Evolutionary conservation across 1,284 basidiomycete genomes (phyloP).

Genomic region (Cerioporus squamosus): DNA sequence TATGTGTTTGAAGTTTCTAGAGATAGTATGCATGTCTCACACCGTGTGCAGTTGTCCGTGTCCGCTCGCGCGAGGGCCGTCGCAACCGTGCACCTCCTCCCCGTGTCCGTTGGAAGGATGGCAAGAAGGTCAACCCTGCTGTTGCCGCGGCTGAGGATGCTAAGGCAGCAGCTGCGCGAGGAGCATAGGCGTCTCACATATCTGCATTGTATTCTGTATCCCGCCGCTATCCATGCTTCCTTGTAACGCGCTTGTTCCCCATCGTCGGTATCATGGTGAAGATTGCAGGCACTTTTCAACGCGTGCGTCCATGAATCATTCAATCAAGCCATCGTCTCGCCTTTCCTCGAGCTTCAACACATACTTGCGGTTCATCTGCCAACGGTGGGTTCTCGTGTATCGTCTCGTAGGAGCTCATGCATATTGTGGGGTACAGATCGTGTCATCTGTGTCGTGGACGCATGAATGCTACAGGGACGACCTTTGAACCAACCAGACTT

Average conservation of each 20-base stretch:
- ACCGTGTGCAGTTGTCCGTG: slow-evolving; percentile 78
- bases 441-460: too few species aligned
- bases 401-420: too few species aligned
- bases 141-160: slow-evolving; percentile 61
- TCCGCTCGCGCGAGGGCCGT: slow-evolving; percentile 91
- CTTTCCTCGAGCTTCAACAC: too few species aligned
- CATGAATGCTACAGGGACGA: too few species aligned
- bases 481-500: too few species aligned
- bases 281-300: too few species aligned
- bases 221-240: slow-evolving; percentile 21
- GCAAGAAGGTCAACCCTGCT: slow-evolving; percentile 89
- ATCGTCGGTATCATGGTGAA: slow-evolving; percentile 6
- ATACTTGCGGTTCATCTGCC: too few species aligned
- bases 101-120: slow-evolving; percentile 96
- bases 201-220: slow-evolving; percentile 24
- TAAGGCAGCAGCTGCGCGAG: slow-evolving; percentile 40
- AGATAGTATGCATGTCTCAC: not conserved
- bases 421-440: too few species aligned
- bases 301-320: not conserved
- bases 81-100: slow-evolving; percentile 97
- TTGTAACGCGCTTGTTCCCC: slow-evolving; percentile 14
- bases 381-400: too few species aligned
- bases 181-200: slow-evolving; percentile 31
- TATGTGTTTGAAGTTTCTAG: slow-evolving; percentile 40
- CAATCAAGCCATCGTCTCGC: too few species aligned